Evolutionary conservation across 2,329 filamentous ascomycete species (phyloP).

Genomic region (Colletotrichum cordylinicola): DNA sequence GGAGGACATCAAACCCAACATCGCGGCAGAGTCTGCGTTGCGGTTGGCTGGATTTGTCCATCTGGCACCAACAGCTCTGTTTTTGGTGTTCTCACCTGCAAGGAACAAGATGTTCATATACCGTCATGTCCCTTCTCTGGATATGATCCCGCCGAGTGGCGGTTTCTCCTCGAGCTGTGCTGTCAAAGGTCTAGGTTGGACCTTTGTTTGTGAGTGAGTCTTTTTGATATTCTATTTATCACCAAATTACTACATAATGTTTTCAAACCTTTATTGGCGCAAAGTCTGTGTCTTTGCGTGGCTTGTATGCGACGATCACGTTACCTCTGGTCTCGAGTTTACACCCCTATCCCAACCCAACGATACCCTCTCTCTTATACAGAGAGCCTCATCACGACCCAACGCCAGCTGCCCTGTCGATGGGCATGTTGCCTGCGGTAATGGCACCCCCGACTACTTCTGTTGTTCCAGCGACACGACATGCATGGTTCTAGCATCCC

Average conservation of each 20-base stretch:
- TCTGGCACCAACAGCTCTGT: not conserved
- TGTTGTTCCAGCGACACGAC: conserved; percentile 63
- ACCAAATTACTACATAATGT: not conserved
- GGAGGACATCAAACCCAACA: conserved; percentile 1
- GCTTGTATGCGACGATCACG: not conserved
- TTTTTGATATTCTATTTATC: not conserved
- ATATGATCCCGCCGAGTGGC: not conserved
- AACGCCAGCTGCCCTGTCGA: conserved; percentile 14
- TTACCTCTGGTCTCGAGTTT: not conserved
- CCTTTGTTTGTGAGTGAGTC: not conserved
- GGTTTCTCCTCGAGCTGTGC: not conserved
- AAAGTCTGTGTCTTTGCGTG: not conserved
- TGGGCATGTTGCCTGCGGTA: conserved; percentile 7
- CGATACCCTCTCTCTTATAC: not conserved
- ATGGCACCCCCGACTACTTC: conserved; percentile 64
- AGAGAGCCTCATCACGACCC: not conserved
- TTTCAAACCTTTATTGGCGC: not conserved
- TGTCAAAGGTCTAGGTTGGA: not conserved
- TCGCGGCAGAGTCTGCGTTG: conserved; percentile 5
- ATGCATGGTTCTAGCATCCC: conserved; percentile 66
- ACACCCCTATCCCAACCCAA: not conserved
- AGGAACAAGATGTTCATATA: conserved; percentile 5
- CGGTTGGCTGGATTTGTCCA: not conserved
- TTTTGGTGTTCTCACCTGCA: not conserved
- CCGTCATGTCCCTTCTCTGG: not conserved